Base-by-base conservation (phyloP, 352 stramenopile species). In the Aphanomyces cochlioides region DNA sequence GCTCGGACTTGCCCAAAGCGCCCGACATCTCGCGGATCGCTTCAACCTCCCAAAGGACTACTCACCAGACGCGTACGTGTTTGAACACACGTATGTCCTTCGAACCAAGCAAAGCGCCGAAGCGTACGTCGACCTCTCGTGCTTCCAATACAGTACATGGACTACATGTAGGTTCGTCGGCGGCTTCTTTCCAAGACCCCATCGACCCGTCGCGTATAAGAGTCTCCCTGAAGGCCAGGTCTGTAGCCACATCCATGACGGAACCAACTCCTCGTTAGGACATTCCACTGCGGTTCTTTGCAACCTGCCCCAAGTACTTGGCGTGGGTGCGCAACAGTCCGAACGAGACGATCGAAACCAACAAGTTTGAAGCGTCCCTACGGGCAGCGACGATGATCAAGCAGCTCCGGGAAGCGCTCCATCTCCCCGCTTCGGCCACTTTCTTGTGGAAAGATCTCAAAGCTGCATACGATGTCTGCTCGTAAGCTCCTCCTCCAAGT, bases 51-150 rank as follows among this genome's bases (percentile, higher is more conserved):
- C 78, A 0, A 60, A 74, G 19, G 57, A 10, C 17, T 92, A 81
- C 64, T 74, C 74, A 0, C 59, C 69, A 12, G 64, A 76, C 37
- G 81, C 75, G 53, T 90, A 80, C 57, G 73, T 70, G 4, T 38
- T 92, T 15, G 72, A 75, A 39, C 82, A 90, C 75, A 90, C 85
- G 13, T 76, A 78, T 41, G 75, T 82, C 6, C 50, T 69, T 6
- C 83, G 85, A 7, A 83, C 85, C 4, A 83, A 81, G 68, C 73
- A 87, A 15, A 91, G 78, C 3, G 85, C 83, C 12, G 73, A 78
- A 17, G 80, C 77, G 79, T 87, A 84, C 54, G 78, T 47, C 13
- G n/a, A 15, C 45, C 45, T 15, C 45, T n/a, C 45, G 28, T 28
- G 28, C 2, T 28, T n/a, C 45, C 45, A 53, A 19, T n/a, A 53